These are phyloP conservation scores for Malus fusca DNA, from an alignment of 306 rosid species.

Conservation along the genomic window DNA sequence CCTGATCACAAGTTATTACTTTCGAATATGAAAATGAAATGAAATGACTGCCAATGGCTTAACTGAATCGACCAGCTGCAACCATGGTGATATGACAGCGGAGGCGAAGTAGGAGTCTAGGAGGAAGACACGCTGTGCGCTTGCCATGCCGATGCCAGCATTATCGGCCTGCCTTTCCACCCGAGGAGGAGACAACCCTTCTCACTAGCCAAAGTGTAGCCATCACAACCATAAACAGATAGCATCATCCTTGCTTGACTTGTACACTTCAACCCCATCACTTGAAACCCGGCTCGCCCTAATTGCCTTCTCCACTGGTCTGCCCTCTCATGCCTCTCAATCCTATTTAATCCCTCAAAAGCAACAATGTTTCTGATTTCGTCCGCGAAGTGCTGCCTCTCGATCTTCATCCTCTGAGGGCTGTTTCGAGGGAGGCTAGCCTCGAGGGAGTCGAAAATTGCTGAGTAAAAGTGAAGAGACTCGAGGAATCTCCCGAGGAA, in stretches of 20 bases:
- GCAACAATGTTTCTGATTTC: conserved; percentile 55
- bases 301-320: conserved; percentile 73
- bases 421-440: conserved; percentile 49
- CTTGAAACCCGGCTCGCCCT: conserved; percentile 65
- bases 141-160: conserved; percentile 82
- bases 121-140: conserved; percentile 29
- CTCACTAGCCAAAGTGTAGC: conserved; percentile 47
- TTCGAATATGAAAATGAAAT: conserved; percentile 1
- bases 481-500: conserved; percentile 75
- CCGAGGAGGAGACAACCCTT: conserved; percentile 73
- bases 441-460: conserved; percentile 70
- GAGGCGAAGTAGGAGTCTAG: background rate
- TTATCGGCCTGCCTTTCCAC: conserved; percentile 65
- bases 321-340: conserved; percentile 63
- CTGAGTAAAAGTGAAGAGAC: conserved; percentile 71
- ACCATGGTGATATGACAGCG: background rate
- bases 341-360: conserved; percentile 49
- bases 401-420: conserved; percentile 55
- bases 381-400: conserved; percentile 47
- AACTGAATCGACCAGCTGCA: background rate
- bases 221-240: conserved; percentile 68
- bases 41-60: background rate
- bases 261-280: conserved; percentile 53
- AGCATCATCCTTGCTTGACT: conserved; percentile 71
- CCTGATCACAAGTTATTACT: conserved; percentile 7